Evolutionary conservation across 495 filamentous ascomycete genomes (phyloP).

Genomic region (Penicillium flavigenum): DNA sequence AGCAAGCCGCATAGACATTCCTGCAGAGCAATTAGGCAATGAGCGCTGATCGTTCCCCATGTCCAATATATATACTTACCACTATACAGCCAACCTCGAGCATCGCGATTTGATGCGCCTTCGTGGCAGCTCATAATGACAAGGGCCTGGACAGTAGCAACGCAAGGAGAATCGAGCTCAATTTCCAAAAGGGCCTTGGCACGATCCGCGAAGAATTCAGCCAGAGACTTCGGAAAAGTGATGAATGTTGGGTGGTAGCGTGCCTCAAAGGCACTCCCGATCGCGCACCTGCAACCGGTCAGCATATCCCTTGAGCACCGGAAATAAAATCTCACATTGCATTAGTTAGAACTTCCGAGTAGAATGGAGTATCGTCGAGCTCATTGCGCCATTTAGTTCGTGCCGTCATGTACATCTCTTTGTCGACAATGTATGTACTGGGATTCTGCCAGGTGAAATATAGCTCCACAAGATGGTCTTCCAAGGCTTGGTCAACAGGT

Average conservation of each 20-base stretch:
- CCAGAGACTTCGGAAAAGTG: conserved; percentile 47
- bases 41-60: neutral
- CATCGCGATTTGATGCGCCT: conserved; percentile 47
- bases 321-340: conserved; percentile 40
- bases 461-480: conserved; percentile 49
- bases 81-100: conserved; percentile 53
- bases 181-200: conserved; percentile 51
- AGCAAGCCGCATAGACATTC: conserved; percentile 53
- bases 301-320: conserved; percentile 1
- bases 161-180: conserved; percentile 50
- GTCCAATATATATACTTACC: conserved; percentile 27
- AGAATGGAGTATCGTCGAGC: conserved; percentile 46
- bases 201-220: conserved; percentile 51
- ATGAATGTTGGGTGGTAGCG: conserved; percentile 49
- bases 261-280: conserved; percentile 49
- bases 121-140: conserved; percentile 51
- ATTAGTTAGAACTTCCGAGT: conserved; percentile 51
- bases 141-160: conserved; percentile 52
- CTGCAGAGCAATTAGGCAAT: conserved; percentile 21
- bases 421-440: conserved; percentile 50
- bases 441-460: conserved; percentile 56
- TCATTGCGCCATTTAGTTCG: conserved; percentile 44
- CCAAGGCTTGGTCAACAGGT: conserved; percentile 41
- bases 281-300: conserved; percentile 39
- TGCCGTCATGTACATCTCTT: conserved; percentile 47